Evolutionary conservation across 2,329 filamentous ascomycete species (phyloP), one percentile per base, ranked within the genome.

Genomic region (Raffaelea deltoideospora): DNA sequence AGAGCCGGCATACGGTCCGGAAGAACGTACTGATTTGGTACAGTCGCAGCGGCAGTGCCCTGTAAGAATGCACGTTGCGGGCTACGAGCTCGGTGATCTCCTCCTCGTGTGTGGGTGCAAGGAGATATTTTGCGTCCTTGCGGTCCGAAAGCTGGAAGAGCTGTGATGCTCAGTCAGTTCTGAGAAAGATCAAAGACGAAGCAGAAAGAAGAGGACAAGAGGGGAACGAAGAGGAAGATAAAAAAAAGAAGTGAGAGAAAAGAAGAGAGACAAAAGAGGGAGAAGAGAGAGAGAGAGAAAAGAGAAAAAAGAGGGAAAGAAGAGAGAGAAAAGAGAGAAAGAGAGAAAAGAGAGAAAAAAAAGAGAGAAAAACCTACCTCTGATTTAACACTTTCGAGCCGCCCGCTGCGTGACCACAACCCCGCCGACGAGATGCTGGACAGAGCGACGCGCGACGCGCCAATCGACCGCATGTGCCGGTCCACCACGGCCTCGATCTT

Each of bases 71-170:
- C 1, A 87, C 64, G 14, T 77, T 69, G 38, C 68, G 70, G 4
- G 75, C 72, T 2, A 95, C 82, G 3, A 98, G 63, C 0, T 69
- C 63, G 0, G 90, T 98, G 47, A 98, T 90, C 53, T 98, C 90
- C 54, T 98, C 90, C 52, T 98, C 90, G 43, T 98, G 90, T 0
- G 90, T 98, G 1, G 90, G 90, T 1, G 86, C 79, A 4, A 98
- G 69, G 22, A 98, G 66, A 43, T 83, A 83, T 4, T 70, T 65
- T 1, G 69, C 63, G 7, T 80, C 72, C 55, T 81, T 90, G 38
- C 90, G 74, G 55, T 96, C 90, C 31, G 68, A 59, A 33, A 96
- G 72, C 30, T 72, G 74, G 47, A 95, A 88, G 17, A 95, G 68
- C 77, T 90, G 32, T n/a, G 20, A 22, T 10, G 20, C 23, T 43